Conservation (phyloP, 2,329 filamentous ascomycete genomes). For the Juglanconis juglandina region DNA sequence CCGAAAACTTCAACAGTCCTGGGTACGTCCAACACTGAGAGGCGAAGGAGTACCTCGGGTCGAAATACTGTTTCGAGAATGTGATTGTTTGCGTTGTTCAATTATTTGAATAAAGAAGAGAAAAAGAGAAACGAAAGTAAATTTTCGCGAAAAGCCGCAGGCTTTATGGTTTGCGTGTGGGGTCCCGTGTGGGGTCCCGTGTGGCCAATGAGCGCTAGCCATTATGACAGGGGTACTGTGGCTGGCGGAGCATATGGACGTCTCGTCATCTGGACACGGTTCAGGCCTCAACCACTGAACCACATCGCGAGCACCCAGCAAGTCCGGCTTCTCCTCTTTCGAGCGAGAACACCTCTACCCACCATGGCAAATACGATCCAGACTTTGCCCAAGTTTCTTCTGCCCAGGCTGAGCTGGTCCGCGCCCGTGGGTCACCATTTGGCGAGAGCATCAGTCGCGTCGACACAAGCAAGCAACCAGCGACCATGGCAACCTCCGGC, state of each 20-base stretch:
- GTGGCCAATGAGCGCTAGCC: background rate
- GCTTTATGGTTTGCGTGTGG: slow-evolving; percentile 12
- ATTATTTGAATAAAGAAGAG: slow-evolving; percentile 31
- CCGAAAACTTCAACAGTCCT: slow-evolving; percentile 43
- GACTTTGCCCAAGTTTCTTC: slow-evolving; percentile 49
- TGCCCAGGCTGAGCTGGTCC: slow-evolving; percentile 55
- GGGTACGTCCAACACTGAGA: slow-evolving; percentile 29
- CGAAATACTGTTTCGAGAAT: slow-evolving; percentile 43
- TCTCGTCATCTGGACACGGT: slow-evolving; percentile 1
- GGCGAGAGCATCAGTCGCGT: slow-evolving; percentile 26
- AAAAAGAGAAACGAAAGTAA: slow-evolving; percentile 25
- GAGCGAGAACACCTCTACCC: background rate
- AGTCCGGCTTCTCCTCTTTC: background rate
- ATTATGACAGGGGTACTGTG: background rate
- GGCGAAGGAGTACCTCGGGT: slow-evolving; percentile 37
- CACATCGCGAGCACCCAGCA: background rate
- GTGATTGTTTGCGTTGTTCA: slow-evolving; percentile 48
- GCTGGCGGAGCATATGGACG: background rate
- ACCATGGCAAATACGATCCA: slow-evolving; percentile 34
- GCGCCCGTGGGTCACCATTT: slow-evolving; percentile 28
- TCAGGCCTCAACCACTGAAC: background rate
- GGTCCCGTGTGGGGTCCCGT: background rate
- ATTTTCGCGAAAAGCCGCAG: slow-evolving; percentile 8
- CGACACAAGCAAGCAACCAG: slow-evolving; percentile 6
- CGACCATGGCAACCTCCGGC: slow-evolving; percentile 22